A percentile compares a stretch with the other conserved stretches of the same genome.
Conservation (phyloP, 2,329 filamentous ascomycete genomes). For the Colletotrichum sp. region DNA sequence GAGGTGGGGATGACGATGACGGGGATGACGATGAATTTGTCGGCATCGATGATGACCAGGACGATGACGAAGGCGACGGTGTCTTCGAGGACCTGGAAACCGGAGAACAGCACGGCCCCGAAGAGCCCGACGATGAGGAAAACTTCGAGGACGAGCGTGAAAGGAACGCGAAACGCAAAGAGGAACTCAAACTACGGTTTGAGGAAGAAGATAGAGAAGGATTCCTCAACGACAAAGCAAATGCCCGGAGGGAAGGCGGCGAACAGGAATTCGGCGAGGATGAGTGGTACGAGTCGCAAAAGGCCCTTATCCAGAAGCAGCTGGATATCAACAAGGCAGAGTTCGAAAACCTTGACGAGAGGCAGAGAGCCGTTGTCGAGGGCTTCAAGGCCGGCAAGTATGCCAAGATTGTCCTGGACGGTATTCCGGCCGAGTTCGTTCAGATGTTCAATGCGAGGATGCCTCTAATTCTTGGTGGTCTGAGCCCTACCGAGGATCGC, state of each 20-base stretch:
- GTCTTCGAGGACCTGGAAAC: conserved; percentile 76
- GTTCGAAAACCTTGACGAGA: conserved; percentile 85
- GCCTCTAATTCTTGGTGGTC: conserved; percentile 88
- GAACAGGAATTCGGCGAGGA: conserved; percentile 91
- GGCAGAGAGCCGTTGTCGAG: conserved; percentile 83
- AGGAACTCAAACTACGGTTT: conserved; percentile 92
- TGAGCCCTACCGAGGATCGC: conserved; percentile 90
- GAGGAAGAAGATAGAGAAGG: conserved; percentile 98
- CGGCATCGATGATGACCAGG: conserved; percentile 55
- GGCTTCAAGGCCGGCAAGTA: conserved; percentile 93
- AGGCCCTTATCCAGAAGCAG: conserved; percentile 93
- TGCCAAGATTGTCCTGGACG: conserved; percentile 86
- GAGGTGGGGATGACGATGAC: conserved; percentile 39
- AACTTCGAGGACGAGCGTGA: conserved; percentile 86
- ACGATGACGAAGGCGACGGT: conserved; percentile 57
- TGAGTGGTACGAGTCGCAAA: conserved; percentile 98
- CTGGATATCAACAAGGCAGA: conserved; percentile 96
- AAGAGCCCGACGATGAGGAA: conserved; percentile 45
- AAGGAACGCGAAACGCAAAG: conserved; percentile 88
- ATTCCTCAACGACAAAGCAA: conserved; percentile 87
- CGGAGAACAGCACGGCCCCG: conserved; percentile 62
- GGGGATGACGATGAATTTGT: conserved; percentile 58
- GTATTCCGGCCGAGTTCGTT: conserved; percentile 90
- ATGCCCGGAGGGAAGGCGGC: conserved; percentile 72
- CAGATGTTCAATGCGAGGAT: conserved; percentile 79